A percentile compares a stretch with the other conserved stretches of the same genome.
Evolutionary conservation across 2,329 filamentous ascomycete genomes (phyloP).

Genomic region (Nemania sp.): DNA sequence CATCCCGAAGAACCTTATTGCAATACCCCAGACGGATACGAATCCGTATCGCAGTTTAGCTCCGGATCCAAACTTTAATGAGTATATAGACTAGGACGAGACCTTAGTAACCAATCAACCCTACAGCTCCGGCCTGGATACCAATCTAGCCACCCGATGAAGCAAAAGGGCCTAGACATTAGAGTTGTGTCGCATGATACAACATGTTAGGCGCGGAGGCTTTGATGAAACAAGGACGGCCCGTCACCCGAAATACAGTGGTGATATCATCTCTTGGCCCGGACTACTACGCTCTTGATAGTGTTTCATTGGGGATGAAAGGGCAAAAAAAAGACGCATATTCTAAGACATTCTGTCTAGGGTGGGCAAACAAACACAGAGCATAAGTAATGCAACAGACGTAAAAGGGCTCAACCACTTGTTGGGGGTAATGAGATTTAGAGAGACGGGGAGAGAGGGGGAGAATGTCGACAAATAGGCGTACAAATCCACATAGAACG

Average conservation of each 20-base stretch:
- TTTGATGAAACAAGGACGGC: no score
- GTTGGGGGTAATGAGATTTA: no score
- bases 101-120: neutral
- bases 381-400: no score
- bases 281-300: neutral
- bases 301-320: neutral
- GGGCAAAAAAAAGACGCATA: no score
- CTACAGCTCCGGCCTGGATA: neutral
- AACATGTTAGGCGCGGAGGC: no score
- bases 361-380: no score
- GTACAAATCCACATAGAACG: no score
- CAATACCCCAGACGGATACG: conserved; percentile 16
- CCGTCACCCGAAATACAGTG: neutral
- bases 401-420: no score
- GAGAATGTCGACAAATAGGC: no score
- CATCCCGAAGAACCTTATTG: conserved; percentile 6
- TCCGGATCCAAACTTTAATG: conserved; percentile 4
- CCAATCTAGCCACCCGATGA: neutral
- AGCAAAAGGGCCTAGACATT: neutral
- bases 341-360: no score
- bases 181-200: no score
- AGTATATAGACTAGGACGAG: neutral
- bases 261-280: neutral
- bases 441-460: no score
- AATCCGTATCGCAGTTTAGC: conserved; percentile 18